These are phyloP conservation scores for Sinapis alba DNA, from an alignment of 441 rosid species.

Conservation along the genomic window DNA sequence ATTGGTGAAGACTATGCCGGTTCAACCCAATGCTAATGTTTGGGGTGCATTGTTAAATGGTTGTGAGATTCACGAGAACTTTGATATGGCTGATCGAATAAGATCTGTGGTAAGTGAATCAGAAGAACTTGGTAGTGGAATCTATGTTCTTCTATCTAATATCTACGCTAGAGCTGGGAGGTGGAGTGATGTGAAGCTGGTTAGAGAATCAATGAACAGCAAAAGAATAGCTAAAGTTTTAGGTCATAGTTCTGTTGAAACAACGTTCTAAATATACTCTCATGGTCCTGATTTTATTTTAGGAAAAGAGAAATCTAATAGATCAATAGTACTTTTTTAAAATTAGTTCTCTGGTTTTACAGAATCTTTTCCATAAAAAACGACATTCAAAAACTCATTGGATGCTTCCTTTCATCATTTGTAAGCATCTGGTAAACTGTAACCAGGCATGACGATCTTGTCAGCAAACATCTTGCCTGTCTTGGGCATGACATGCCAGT, in stretches of 20 bases:
- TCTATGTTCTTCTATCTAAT: slow-evolving; percentile 42
- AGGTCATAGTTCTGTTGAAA: slow-evolving; percentile 40
- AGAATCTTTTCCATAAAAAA: neutral
- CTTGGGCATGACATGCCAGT: slow-evolving; percentile 99
- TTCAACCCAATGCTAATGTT: slow-evolving; percentile 31
- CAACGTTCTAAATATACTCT: slow-evolving; percentile 18
- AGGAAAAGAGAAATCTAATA: neutral
- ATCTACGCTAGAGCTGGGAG: slow-evolving; percentile 44
- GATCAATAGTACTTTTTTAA: slow-evolving; percentile 4
- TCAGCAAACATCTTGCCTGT: slow-evolving; percentile 91
- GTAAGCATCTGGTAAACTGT: slow-evolving; percentile 79
- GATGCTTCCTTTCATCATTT: slow-evolving; percentile 45
- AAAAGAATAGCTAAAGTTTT: slow-evolving; percentile 34
- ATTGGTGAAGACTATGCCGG: slow-evolving; percentile 36
- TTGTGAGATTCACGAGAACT: slow-evolving; percentile 42
- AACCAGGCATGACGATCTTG: slow-evolving; percentile 83
- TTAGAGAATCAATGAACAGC: slow-evolving; percentile 41
- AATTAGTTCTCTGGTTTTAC: too few species aligned
- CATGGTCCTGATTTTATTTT: neutral
- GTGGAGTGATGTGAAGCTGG: slow-evolving; percentile 39
- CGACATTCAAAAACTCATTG: slow-evolving; percentile 22
- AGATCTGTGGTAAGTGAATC: slow-evolving; percentile 23
- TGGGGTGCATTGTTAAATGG: slow-evolving; percentile 45
- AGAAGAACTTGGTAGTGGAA: slow-evolving; percentile 41
- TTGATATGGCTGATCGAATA: slow-evolving; percentile 31